These are phyloP conservation scores for Blastobotrys indianensis DNA, from an alignment of 1,139 yeast genomes.

Conservation along the genomic window DNA sequence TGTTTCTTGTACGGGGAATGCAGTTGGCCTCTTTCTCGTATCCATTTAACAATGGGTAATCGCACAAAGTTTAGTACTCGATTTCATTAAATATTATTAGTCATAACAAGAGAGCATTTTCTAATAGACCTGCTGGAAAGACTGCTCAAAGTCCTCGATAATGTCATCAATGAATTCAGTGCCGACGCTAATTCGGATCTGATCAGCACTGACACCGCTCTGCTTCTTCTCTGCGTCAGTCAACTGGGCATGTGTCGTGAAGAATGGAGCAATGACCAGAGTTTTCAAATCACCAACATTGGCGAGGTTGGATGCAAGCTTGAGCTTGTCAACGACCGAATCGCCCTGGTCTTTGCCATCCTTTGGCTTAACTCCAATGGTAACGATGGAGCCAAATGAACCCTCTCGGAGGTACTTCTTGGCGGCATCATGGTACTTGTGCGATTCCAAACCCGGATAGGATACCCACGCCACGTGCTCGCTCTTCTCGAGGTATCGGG, in stretches of 20 bases:
- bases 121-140: slow-evolving; percentile 41
- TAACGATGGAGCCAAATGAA: slow-evolving; percentile 71
- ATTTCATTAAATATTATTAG: neutral
- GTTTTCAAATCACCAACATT: slow-evolving; percentile 97
- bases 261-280: slow-evolving; percentile 90
- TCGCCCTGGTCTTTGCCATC: slow-evolving; percentile 60
- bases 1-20: too few relatives aligned
- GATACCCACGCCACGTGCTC: slow-evolving; percentile 81
- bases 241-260: slow-evolving; percentile 92
- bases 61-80: too few relatives aligned
- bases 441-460: slow-evolving; percentile 83
- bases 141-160: slow-evolving; percentile 77
- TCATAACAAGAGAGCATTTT: neutral
- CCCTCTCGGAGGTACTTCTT: slow-evolving; percentile 74
- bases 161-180: slow-evolving; percentile 86
- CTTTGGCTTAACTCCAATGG: slow-evolving; percentile 76
- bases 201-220: slow-evolving; percentile 81
- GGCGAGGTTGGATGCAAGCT: slow-evolving; percentile 86
- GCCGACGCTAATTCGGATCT: slow-evolving; percentile 85
- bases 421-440: slow-evolving; percentile 74
- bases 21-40: too few relatives aligned
- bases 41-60: too few relatives aligned
- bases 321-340: slow-evolving; percentile 70
- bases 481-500: slow-evolving; percentile 65
- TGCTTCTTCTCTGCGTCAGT: slow-evolving; percentile 69